phyloP scores from a whole-genome alignment of 345 rosid genomes.

The Diplotaxis tenuifolia region DNA sequence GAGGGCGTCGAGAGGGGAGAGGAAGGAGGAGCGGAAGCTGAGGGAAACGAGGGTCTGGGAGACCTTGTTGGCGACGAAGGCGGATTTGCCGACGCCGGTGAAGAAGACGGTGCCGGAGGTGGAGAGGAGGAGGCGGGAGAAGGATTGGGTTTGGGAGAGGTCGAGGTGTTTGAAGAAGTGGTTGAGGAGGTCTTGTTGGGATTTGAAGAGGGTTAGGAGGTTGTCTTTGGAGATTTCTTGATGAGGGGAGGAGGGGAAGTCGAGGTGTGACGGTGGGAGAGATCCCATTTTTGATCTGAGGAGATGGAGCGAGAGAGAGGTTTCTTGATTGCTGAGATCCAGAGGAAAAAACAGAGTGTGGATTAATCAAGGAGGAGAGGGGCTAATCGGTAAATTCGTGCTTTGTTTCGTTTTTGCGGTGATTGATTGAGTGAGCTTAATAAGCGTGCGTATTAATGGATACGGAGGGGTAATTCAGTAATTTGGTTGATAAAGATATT shows the following conservation, averaged over 20 bases:
- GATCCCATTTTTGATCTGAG: constrained; percentile 1
- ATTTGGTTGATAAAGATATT: neutral
- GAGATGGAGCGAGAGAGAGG: neutral
- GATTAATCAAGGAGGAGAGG: constrained; percentile 20
- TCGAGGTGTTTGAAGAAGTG: constrained; percentile 85
- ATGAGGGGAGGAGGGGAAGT: neutral
- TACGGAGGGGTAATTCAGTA: neutral
- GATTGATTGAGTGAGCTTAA: neutral
- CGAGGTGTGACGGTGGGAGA: neutral
- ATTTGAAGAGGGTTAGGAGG: constrained; percentile 75
- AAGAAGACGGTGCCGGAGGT: constrained; percentile 69
- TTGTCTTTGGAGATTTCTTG: constrained; percentile 47
- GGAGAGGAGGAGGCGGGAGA: constrained; percentile 68
- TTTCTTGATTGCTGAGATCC: constrained; percentile 10
- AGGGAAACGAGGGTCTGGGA: constrained; percentile 88
- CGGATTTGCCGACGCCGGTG: constrained; percentile 95
- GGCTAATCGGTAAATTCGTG: neutral
- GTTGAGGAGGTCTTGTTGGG: constrained; percentile 89
- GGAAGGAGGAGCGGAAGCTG: constrained; percentile 68
- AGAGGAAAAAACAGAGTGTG: neutral
- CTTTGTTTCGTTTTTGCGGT: neutral
- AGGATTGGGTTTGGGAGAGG: constrained; percentile 63
- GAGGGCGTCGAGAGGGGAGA: constrained; percentile 87
- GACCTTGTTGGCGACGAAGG: constrained; percentile 90
- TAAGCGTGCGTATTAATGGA: constrained; percentile 15